These are phyloP conservation scores for Micractinium sp. DNA, from an alignment of 139 green algal species.

Conservation along the genomic window DNA sequence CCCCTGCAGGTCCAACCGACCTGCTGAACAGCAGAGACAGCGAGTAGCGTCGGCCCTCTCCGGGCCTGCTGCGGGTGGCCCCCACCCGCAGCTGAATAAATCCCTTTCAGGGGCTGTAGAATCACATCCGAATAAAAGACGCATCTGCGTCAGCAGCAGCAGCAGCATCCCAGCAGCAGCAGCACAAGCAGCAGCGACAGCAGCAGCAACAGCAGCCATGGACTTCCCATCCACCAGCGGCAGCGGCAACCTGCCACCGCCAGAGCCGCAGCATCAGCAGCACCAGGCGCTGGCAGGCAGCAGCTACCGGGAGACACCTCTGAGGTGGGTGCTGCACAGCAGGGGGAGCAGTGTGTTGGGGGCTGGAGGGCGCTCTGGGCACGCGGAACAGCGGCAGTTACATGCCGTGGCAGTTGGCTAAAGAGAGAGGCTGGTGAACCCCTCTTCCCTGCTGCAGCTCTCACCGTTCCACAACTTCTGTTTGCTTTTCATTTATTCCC, in stretches of 20 bases:
- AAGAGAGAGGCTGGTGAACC: too few species aligned
- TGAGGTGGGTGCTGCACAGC: background rate
- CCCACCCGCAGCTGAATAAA: constrained; percentile 23
- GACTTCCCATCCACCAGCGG: constrained; percentile 13
- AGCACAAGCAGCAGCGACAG: background rate
- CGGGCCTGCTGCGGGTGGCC: background rate
- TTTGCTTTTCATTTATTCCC: too few species aligned
- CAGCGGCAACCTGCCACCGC: background rate
- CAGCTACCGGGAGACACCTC: background rate
- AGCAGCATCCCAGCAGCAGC: background rate
- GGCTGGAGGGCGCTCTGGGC: background rate
- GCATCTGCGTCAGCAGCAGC: constrained; percentile 1
- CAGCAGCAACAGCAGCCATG: background rate
- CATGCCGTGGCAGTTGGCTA: too few species aligned
- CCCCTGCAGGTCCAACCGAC: background rate
- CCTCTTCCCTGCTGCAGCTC: too few species aligned
- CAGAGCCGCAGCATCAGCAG: constrained; percentile 15
- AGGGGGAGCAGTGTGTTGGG: background rate
- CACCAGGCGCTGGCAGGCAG: background rate
- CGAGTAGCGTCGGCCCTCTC: background rate
- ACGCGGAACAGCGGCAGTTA: background rate
- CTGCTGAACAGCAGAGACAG: background rate
- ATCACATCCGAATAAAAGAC: background rate
- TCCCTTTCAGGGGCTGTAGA: background rate
- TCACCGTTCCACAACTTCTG: too few species aligned